Evolutionary conservation across 257 asterid genomes (phyloP).

Genomic region (Solanum pimpinellifolium): DNA sequence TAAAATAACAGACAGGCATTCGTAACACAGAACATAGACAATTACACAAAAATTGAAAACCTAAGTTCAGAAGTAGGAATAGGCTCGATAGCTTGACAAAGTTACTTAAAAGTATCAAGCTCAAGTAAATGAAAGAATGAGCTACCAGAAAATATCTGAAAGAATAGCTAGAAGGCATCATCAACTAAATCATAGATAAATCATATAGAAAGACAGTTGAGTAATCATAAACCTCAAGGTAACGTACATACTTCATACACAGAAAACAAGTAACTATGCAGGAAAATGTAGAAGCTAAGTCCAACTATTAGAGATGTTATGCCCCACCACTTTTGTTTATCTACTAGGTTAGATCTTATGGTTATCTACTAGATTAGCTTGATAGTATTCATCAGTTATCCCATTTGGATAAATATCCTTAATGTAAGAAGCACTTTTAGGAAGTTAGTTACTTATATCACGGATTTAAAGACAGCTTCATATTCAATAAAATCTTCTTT

Average conservation of each 20-base stretch:
- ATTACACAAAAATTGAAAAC: background rate
- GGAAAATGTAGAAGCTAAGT: background rate
- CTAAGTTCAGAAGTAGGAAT: background rate
- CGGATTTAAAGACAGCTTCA: background rate
- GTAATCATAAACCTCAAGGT: background rate
- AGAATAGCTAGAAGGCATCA: background rate
- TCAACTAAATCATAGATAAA: background rate
- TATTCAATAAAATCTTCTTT: background rate
- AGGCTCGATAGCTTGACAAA: background rate
- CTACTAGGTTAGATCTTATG: background rate
- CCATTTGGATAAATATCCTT: background rate
- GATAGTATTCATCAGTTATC: background rate
- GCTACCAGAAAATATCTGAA: background rate
- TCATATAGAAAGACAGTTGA: background rate
- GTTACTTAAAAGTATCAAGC: background rate
- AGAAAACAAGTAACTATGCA: background rate
- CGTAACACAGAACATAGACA: background rate
- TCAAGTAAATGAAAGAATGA: background rate
- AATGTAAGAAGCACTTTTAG: background rate
- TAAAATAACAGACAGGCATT: background rate
- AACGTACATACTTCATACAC: background rate
- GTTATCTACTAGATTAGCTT: background rate
- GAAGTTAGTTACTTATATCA: background rate
- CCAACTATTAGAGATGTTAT: background rate
- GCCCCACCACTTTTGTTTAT: background rate